Evolutionary conservation across 495 filamentous ascomycete species (phyloP).

Genomic region (Talaromyces ruber): DNA sequence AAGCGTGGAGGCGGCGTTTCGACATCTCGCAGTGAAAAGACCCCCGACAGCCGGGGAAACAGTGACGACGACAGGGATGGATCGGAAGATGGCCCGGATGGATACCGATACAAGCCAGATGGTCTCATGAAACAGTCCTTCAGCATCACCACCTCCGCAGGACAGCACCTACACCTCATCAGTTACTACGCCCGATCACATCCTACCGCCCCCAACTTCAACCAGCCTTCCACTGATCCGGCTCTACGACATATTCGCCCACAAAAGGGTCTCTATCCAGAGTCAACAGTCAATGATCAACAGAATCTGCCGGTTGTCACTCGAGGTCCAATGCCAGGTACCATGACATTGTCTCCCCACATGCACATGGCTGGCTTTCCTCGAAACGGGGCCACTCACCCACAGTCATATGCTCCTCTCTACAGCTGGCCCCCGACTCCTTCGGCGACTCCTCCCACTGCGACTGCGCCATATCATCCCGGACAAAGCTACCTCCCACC

Average conservation of each 20-base stretch:
- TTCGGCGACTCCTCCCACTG: constrained; percentile 32
- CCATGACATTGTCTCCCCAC: constrained; percentile 45
- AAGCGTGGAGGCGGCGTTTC: constrained; percentile 65
- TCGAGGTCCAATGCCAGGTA: constrained; percentile 51
- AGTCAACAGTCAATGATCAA: constrained; percentile 87
- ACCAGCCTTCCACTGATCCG: constrained; percentile 73
- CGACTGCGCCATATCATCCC: constrained; percentile 25
- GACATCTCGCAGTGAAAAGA: constrained; percentile 58
- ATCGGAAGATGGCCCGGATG: constrained; percentile 78
- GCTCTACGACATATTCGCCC: constrained; percentile 76
- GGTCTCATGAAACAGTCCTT: constrained; percentile 99
- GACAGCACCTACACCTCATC: constrained; percentile 92
- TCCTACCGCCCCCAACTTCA: constrained; percentile 55
- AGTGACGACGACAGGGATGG: constrained; percentile 69
- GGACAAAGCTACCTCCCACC: constrained; percentile 12
- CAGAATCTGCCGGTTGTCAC: constrained; percentile 59
- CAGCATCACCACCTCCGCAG: constrained; percentile 86
- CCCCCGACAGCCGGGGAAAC: constrained; percentile 72
- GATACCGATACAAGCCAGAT: constrained; percentile 94
- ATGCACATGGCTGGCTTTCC: constrained; percentile 46
- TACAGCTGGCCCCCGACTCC: constrained; percentile 64
- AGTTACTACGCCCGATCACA: constrained; percentile 86
- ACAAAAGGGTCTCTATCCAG: constrained; percentile 88
- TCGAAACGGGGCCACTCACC: constrained; percentile 33
- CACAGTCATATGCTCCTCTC: constrained; percentile 36